These are phyloP conservation scores for Podosphaera fusca DNA, from an alignment of 2,329 filamentous ascomycete species.

Conservation along the genomic window DNA sequence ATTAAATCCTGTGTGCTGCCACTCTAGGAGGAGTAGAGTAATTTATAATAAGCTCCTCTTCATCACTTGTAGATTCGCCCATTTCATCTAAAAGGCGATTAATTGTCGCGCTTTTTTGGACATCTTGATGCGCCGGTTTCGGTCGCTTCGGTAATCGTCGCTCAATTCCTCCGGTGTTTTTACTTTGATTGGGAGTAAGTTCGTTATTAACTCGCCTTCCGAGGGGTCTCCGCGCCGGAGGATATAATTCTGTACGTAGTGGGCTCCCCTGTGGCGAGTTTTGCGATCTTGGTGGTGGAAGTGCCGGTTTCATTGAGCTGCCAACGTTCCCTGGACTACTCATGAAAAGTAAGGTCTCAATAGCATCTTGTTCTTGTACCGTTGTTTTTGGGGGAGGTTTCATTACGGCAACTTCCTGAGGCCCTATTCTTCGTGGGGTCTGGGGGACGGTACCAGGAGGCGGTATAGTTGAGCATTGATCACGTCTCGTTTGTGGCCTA, in stretches of 20 bases:
- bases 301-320: slow-evolving; percentile 32
- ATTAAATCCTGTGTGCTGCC: slow-evolving; percentile 8
- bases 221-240: slow-evolving; percentile 6
- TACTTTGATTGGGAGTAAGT: background rate
- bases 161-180: background rate
- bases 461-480: slow-evolving; percentile 11
- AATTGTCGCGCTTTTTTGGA: slow-evolving; percentile 9
- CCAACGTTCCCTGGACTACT: slow-evolving; percentile 50
- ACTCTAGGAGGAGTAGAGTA: slow-evolving; percentile 10
- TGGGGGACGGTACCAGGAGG: slow-evolving; percentile 10
- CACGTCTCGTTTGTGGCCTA: slow-evolving; percentile 10
- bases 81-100: slow-evolving; percentile 16
- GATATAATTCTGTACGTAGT: slow-evolving; percentile 13
- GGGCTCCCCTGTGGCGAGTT: slow-evolving; percentile 14
- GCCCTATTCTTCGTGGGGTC: slow-evolving; percentile 11
- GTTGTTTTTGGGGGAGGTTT: slow-evolving; percentile 44
- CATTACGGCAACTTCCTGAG: slow-evolving; percentile 16
- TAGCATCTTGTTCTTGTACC: slow-evolving; percentile 54
- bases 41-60: slow-evolving; percentile 14
- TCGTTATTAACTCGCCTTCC: background rate
- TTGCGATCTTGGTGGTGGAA: slow-evolving; percentile 20
- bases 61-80: slow-evolving; percentile 16
- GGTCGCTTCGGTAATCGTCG: background rate
- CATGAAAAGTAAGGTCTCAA: slow-evolving; percentile 62
- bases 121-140: slow-evolving; percentile 2